Evolutionary conservation across 805 yeast species (phyloP), one percentile per base, ranked within the genome.

Genomic region (Nakazawaea populi): DNA sequence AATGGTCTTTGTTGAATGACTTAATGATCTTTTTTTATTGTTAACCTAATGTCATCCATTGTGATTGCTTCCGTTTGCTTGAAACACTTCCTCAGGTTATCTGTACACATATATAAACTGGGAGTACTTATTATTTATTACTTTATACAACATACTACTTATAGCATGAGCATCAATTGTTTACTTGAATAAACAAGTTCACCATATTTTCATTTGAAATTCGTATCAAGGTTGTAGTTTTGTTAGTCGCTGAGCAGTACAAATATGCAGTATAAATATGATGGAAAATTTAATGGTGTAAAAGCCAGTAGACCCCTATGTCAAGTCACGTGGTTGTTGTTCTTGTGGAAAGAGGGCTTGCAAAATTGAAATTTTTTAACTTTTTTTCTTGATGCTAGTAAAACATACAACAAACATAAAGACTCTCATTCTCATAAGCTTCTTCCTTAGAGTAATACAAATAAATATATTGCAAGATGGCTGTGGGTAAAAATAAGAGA

Each of bases 401-500:
- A 18, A 18, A 18, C 24, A 18, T 18, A 18, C 24, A 18, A 18
- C 24, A 18, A 18, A 18, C 24, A 18, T 3, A 18, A 18, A 18
- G 24, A 18, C 24, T 18, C 24, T 18, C 24, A 18, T 18, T 18
- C 24, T 18, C 24, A 18, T 18, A 18, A 18, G 24, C 24, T 18
- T 18, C 24, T 18, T 18, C 24, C 24, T 18, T 3, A 3, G 2
- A 18, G 24, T 18, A 18, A 18, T 18, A 18, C 24, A 18, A 43
- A 32, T 37, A 50, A 52, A 39, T 49, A 41, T 18, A 56, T 58
- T 52, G 51, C 69, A 75, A 63, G 67, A 77, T 77, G 82, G 82
- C 82, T 74, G 79, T 77, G 67, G 80, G 80, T 68, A 76, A 76
- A 70, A 76, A 76, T 76, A 84, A 84, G 82, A 87, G 92, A 82